A percentile compares a stretch with the other conserved stretches of the same genome.
phyloP scores from a whole-genome alignment of 768 basidiomycete genomes.

The Hygrocybe punicea region DNA sequence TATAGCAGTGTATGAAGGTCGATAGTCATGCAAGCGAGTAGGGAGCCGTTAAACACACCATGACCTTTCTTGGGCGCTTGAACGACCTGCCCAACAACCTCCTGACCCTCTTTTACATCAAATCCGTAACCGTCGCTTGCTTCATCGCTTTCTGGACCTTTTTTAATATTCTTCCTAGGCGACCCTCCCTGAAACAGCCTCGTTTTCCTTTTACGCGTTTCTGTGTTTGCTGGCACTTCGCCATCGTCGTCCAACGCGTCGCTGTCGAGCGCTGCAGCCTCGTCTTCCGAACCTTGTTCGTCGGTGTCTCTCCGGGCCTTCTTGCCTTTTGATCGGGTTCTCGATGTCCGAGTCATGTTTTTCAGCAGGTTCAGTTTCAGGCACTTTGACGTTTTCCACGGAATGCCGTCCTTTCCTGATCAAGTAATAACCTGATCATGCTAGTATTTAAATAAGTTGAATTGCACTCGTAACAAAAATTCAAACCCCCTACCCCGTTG shows the following conservation, averaged over 20 bases:
- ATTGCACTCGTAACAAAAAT: too few species aligned
- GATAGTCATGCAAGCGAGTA: neutral
- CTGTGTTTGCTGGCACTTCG: constrained; percentile 57
- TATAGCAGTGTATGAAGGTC: neutral
- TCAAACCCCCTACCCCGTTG: neutral
- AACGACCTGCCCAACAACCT: constrained; percentile 72
- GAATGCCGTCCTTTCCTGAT: neutral
- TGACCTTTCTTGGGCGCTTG: constrained; percentile 80
- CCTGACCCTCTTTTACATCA: constrained; percentile 60
- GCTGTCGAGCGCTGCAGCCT: constrained; percentile 19
- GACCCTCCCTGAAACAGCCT: too few species aligned
- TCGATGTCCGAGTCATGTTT: neutral
- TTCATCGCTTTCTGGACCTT: constrained; percentile 18
- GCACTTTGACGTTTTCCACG: neutral
- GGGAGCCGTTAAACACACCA: constrained; percentile 39
- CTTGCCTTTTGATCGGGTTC: neutral
- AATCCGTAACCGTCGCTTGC: constrained; percentile 37
- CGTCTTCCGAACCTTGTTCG: neutral
- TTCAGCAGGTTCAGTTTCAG: neutral
- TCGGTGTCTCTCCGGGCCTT: neutral
- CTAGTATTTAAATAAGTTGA: too few species aligned
- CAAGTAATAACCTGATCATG: neutral
- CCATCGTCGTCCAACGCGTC: constrained; percentile 46
- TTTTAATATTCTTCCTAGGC: too few species aligned
- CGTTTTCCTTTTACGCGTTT: too few species aligned